phyloP scores from a whole-genome alignment of 202 grass and related monocot species.

The Musa balbisiana region DNA sequence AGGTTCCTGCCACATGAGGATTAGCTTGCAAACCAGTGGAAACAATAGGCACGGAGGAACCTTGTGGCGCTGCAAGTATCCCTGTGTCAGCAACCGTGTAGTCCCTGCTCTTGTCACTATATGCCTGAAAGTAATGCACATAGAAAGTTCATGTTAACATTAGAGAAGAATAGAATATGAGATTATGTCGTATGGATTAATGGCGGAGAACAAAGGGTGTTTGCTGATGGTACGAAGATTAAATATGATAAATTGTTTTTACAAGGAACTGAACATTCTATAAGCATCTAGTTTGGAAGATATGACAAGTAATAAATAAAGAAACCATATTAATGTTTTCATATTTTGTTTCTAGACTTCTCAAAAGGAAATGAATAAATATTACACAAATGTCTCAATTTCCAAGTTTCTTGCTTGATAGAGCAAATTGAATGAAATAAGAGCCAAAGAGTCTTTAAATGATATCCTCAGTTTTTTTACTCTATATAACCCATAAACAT shows the following conservation, averaged over 20 bases:
- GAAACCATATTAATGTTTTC: background rate
- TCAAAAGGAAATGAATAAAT: background rate
- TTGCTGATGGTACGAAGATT: background rate
- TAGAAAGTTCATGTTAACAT: background rate
- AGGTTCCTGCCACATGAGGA: conserved; percentile 32
- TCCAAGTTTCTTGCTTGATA: too few species aligned
- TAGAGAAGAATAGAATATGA: background rate
- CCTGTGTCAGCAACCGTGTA: conserved; percentile 62
- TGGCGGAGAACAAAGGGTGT: background rate
- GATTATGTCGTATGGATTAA: background rate
- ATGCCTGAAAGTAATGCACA: conserved; percentile 38
- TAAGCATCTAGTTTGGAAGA: background rate
- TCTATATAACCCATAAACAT: conserved; percentile 36
- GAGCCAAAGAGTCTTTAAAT: background rate
- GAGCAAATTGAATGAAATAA: background rate
- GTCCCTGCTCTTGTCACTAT: conserved; percentile 98
- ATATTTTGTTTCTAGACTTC: background rate
- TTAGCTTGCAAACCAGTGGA: conserved; percentile 58
- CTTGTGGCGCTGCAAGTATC: conserved; percentile 38
- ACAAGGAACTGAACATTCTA: background rate
- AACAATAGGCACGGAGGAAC: conserved; percentile 23
- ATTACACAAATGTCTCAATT: background rate
- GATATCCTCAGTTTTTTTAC: background rate
- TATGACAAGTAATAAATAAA: too few species aligned
- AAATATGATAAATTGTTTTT: background rate